A percentile compares a stretch with the other conserved stretches of the same genome.
These are phyloP conservation scores for Chamaecyparis obtusa DNA, from an alignment of 75 land plant genomes.

Conservation along the genomic window DNA sequence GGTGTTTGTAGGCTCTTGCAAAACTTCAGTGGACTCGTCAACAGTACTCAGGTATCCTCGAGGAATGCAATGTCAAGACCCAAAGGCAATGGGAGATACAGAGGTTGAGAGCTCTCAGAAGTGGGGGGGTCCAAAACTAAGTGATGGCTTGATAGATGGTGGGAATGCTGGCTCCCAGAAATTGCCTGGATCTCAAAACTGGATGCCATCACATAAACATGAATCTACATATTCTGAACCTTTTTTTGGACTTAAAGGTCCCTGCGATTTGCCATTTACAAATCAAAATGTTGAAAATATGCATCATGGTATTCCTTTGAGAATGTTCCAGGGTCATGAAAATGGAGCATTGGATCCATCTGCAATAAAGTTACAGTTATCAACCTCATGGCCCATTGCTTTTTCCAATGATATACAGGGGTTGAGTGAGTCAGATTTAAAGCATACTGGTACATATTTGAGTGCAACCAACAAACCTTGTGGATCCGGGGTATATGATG, in stretches of 20 bases:
- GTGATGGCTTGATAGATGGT: not conserved
- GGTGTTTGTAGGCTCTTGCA: not conserved
- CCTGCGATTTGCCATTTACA: not conserved
- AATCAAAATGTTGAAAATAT: conserved; percentile 1
- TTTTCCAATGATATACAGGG: not conserved
- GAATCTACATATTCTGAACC: not conserved
- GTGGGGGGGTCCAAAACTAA: not conserved
- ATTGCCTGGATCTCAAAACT: not conserved
- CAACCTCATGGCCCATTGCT: not conserved
- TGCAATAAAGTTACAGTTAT: conserved; percentile 4
- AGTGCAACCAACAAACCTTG: not conserved
- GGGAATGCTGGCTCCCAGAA: not conserved
- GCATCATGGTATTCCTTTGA: not conserved
- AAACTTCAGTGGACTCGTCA: not conserved
- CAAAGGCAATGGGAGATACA: not conserved
- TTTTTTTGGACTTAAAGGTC: not conserved
- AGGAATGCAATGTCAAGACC: conserved; percentile 10
- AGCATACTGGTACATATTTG: not conserved
- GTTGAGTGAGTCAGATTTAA: conserved; percentile 3
- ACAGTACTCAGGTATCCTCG: conserved; percentile 15
- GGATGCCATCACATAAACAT: not conserved
- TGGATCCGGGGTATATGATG: not conserved
- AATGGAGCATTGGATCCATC: conserved; percentile 2
- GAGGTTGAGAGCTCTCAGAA: conserved; percentile 11
- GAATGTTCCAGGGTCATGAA: conserved; percentile 4